Base-by-base conservation (phyloP, 1,139 yeast species). In the Kurtzmaniella quercitrusa region DNA sequence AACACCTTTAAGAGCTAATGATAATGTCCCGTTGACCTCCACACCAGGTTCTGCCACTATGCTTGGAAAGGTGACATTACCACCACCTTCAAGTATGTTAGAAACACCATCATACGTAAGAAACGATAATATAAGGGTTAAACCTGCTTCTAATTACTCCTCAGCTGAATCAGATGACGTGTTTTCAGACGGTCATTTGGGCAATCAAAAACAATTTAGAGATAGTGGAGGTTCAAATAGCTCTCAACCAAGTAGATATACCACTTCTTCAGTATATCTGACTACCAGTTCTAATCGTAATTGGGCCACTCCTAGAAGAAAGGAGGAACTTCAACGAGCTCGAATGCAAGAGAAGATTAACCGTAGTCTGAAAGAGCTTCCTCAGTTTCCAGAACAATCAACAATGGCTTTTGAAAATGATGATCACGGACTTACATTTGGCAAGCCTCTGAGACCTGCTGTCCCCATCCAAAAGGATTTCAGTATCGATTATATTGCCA, bases 231-330 rank as follows among this genome's bases (percentile, higher is more conserved):
- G 70, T 1, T 66, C 73, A 29, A 68, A 71, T 38, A 78, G 74
- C 53, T 77, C 83, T 1, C 68, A 71, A 46, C 78, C 79, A 21
- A 76, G 82, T 12, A 62, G 60, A 41, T 65, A 65, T 27, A 66
- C 79, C 19, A 54, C 67, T 17, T 65, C 73, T 14, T 62, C 65
- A 39, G 57, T 60, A 42, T 63, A 59, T 19, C 45, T 49, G 5
- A 37, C 43, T 36, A 53, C 59, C 18, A 46, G 45, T 15, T 55
- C 57, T 7, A 27, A 62, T 38, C 66, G 79, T 46, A 72, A 71
- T 47, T 78, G 83, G 84, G 75, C 79, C 34, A 75, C 81, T 2
- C 82, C 84, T 19, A 60, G 77, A 39, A 59, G 68, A 43, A 66
- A 61, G 46, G 70, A 63, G 46, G 25, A 33, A 3, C 60, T 60